phyloP scores from a whole-genome alignment of 2,329 filamentous ascomycete genomes.

The Nothophaeocryptopus gaeumannii region DNA sequence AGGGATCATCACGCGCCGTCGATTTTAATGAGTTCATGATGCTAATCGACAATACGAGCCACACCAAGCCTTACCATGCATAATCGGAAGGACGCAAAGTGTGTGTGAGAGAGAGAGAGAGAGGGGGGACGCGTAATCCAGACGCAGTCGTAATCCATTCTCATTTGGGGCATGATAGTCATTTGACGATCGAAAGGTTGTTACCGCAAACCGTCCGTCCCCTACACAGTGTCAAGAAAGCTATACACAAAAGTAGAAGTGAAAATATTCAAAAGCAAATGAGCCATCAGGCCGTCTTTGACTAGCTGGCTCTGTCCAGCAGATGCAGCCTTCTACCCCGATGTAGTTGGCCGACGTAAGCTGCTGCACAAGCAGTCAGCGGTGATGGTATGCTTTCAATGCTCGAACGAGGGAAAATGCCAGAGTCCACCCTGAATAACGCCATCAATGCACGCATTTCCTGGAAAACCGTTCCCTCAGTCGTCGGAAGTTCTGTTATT shows the following conservation, averaged over 20 bases:
- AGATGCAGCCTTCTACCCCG: slow-evolving; percentile 12
- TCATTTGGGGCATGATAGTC: slow-evolving; percentile 16
- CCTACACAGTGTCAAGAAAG: slow-evolving; percentile 12
- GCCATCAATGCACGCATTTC: slow-evolving; percentile 24
- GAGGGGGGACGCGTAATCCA: slow-evolving; percentile 4
- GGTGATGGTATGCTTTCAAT: slow-evolving; percentile 13
- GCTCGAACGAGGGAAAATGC: slow-evolving; percentile 13
- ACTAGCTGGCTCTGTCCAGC: slow-evolving; percentile 15
- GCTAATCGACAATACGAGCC: slow-evolving; percentile 9
- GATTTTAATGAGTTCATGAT: neutral
- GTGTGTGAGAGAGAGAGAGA: neutral
- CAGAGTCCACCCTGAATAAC: slow-evolving; percentile 19
- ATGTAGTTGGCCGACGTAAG: neutral
- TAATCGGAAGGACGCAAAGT: neutral
- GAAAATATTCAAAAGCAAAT: slow-evolving; percentile 8
- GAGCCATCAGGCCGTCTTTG: slow-evolving; percentile 14
- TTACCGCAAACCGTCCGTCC: slow-evolving; percentile 16
- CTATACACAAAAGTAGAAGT: slow-evolving; percentile 19
- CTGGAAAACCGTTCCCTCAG: slow-evolving; percentile 19
- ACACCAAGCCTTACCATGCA: neutral
- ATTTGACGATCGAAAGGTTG: slow-evolving; percentile 13
- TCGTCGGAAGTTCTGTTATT: slow-evolving; percentile 22
- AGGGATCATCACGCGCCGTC: slow-evolving; percentile 8
- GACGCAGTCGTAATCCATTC: slow-evolving; percentile 13
- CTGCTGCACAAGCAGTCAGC: slow-evolving; percentile 12